Evolutionary conservation across 179 eudicot species (phyloP), one percentile per base, ranked within the genome.

Genomic region (Vitellaria paradoxa): DNA sequence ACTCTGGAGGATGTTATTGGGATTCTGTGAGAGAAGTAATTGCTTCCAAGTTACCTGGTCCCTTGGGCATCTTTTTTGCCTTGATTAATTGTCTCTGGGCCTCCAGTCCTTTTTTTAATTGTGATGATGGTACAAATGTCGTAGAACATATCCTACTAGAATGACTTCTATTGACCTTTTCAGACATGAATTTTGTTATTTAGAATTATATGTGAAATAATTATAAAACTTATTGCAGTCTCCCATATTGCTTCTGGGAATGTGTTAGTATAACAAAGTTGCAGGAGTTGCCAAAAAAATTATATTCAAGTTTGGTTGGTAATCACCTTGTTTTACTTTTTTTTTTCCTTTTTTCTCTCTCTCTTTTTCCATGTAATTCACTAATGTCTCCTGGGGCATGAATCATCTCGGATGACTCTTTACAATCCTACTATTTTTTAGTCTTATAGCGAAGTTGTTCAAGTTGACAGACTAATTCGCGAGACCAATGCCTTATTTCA

Each of bases 401-500:
- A 56, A 40, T 56, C 24, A 42, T 59, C 76, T 20, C 47, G 17
- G 23, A 18, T 72, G 52, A 68, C 75, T 23, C 24, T 72, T 55
- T 69, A 18, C 20, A 72, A 5, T 26, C 49, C 64, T 56, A 52
- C 23, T 17, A 8, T 65, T 5, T 18, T 76, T 74, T 18, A 0
- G n/a, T 23, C 78, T 47, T 21, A 1, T 23, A 8, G 6, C n/a
- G 14, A 74, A 61, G 37, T n/a, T 73, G 49, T 14, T 56, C n/a
- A 14, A 64, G 40, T 14, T 37, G 49, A 45, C 4, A 45, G 52
- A 15, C 50, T 21, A 30, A 4, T 67, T 17, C 73, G 20, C 20
- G 47, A 57, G 73, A 70, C 47, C 18, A 70, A 49, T 70, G 37
- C 18, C 59, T 70, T 50, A 50, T 20, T 69, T 69, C 9, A 18